Conservation (phyloP, 306 rosid genomes). For the Rosa chinensis region DNA sequence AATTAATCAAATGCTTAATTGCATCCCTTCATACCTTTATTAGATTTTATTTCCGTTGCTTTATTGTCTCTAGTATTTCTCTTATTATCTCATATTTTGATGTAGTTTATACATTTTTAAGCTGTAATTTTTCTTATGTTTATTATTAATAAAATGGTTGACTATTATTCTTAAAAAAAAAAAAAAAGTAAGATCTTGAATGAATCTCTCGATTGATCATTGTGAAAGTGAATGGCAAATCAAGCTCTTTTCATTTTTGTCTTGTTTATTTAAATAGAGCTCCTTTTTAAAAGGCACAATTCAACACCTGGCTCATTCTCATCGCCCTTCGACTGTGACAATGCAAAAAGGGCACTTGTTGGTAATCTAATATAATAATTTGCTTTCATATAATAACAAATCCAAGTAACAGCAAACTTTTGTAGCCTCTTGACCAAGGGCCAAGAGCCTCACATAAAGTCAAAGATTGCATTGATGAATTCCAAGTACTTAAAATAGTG, state of each 20-base stretch:
- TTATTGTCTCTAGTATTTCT: too few relatives aligned
- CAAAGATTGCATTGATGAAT: not conserved
- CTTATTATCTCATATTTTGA: too few relatives aligned
- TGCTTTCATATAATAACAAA: not conserved
- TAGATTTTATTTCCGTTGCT: too few relatives aligned
- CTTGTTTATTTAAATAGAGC: not conserved
- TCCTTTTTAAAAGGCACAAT: not conserved
- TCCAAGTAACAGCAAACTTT: too few relatives aligned
- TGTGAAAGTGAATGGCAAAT: not conserved
- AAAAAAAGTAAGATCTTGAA: too few relatives aligned
- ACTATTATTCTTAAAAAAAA: too few relatives aligned
- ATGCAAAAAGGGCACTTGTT: not conserved
- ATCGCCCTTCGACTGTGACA: not conserved
- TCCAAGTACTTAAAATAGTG: not conserved
- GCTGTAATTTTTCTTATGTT: too few relatives aligned
- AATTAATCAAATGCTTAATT: too few relatives aligned
- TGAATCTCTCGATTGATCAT: not conserved
- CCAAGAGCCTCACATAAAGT: not conserved
- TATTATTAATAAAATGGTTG: too few relatives aligned
- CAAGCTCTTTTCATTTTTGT: not conserved
- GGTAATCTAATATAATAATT: not conserved
- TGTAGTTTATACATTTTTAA: too few relatives aligned
- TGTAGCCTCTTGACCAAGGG: too few relatives aligned
- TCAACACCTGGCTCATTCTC: not conserved
- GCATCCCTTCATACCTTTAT: too few relatives aligned